phyloP scores from a whole-genome alignment of 2,329 filamentous ascomycete species.

The Pezicula radicicola region DNA sequence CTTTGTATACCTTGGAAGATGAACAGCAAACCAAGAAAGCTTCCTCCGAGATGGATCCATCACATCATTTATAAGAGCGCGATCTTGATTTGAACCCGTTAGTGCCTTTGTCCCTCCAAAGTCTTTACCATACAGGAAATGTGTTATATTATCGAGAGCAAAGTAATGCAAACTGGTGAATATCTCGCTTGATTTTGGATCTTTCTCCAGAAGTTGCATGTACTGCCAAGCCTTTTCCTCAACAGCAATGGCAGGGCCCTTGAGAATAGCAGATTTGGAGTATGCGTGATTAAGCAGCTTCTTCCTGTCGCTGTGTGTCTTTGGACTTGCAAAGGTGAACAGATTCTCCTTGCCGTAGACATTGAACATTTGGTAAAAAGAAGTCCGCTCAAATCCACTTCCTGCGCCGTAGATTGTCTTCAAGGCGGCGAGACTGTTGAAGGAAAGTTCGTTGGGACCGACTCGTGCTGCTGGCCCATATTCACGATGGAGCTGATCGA shows the following conservation, averaged over 20 bases:
- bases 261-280: conserved; percentile 44
- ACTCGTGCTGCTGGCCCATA: conserved; percentile 17
- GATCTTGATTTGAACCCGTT: conserved; percentile 32
- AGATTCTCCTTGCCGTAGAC: conserved; percentile 46
- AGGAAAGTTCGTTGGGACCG: conserved; percentile 25
- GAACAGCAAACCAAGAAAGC: conserved; percentile 47
- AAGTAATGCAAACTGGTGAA: conserved; percentile 50
- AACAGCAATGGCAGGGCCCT: conserved; percentile 28
- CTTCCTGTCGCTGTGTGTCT: conserved; percentile 44
- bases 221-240: conserved; percentile 37
- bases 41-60: conserved; percentile 41
- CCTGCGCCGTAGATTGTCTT: conserved; percentile 50
- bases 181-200: conserved; percentile 37
- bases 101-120: conserved; percentile 41
- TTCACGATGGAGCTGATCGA: conserved; percentile 13
- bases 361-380: conserved; percentile 53
- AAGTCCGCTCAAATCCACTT: conserved; percentile 41
- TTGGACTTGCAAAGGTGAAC: conserved; percentile 43
- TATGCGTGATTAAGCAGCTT: conserved; percentile 50
- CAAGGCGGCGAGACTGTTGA: conserved; percentile 35
- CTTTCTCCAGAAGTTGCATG: conserved; percentile 35
- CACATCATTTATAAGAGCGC: conserved; percentile 43
- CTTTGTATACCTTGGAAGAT: conserved; percentile 39
- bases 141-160: conserved; percentile 49
- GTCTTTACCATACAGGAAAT: conserved; percentile 45